Evolutionary conservation across 345 rosid genomes (phyloP).

Genomic region (Draba incana): DNA sequence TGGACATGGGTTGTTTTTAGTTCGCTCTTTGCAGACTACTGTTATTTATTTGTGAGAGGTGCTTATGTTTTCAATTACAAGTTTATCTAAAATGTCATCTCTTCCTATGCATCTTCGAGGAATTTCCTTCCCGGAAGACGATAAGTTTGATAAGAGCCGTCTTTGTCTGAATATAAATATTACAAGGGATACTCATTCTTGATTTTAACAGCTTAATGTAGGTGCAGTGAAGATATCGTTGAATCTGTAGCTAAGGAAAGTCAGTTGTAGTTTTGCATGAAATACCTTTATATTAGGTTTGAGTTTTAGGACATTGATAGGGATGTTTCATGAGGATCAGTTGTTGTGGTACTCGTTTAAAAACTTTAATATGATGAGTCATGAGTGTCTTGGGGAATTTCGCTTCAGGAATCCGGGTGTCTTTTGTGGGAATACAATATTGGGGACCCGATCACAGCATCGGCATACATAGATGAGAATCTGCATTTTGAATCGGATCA

Average conservation of each 20-base stretch:
- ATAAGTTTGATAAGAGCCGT: neutral
- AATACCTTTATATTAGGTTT: neutral
- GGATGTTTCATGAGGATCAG: slow-evolving; percentile 9
- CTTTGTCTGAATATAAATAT: neutral
- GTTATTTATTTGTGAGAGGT: slow-evolving; percentile 6
- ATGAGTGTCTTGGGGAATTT: slow-evolving; percentile 29
- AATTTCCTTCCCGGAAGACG: neutral
- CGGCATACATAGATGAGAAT: slow-evolving; percentile 88
- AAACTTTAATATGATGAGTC: slow-evolving; percentile 19
- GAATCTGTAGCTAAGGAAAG: neutral
- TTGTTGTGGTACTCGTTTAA: slow-evolving; percentile 27
- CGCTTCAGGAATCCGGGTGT: slow-evolving; percentile 67
- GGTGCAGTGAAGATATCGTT: slow-evolving; percentile 9
- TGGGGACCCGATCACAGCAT: slow-evolving; percentile 78
- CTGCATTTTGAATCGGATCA: slow-evolving; percentile 53
- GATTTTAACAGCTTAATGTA: neutral
- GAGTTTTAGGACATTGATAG: slow-evolving; percentile 1
- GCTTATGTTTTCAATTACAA: slow-evolving; percentile 14
- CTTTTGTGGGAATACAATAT: slow-evolving; percentile 69
- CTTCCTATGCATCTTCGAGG: neutral
- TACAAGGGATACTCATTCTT: slow-evolving; percentile 4
- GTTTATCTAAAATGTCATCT: neutral
- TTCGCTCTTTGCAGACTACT: slow-evolving; percentile 6
- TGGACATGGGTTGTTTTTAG: neutral
- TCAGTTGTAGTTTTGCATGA: slow-evolving; percentile 5